These are phyloP conservation scores for Saturnispora zaruensis DNA, from an alignment of 805 yeast genomes.

Conservation along the genomic window DNA sequence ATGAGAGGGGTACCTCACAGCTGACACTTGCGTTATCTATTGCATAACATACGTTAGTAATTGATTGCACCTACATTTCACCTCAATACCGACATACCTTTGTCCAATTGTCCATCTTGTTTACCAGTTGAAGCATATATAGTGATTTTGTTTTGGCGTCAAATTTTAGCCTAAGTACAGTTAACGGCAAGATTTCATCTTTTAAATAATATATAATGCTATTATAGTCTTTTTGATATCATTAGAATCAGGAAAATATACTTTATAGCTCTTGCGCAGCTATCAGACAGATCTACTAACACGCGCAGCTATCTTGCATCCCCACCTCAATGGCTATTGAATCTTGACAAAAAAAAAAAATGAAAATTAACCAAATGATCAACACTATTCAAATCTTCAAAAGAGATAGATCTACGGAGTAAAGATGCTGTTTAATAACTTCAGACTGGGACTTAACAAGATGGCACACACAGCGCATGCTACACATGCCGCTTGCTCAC, in stretches of 20 bases:
- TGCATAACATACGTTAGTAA: background rate
- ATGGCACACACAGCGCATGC: constrained; percentile 11
- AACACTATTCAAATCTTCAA: background rate
- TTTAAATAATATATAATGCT: background rate
- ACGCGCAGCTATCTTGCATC: background rate
- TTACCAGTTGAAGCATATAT: background rate
- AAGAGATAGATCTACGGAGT: background rate
- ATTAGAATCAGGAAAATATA: background rate
- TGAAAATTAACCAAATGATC: background rate
- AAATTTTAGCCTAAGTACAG: background rate
- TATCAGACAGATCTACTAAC: background rate
- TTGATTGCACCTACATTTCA: too few species aligned
- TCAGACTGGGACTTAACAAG: constrained; percentile 22
- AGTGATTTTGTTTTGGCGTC: background rate
- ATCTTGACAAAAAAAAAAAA: background rate
- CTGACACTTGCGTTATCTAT: constrained; percentile 6
- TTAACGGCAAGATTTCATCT: background rate
- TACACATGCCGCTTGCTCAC: constrained; percentile 8
- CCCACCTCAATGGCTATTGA: background rate
- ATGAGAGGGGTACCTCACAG: constrained; percentile 19
- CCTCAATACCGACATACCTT: constrained; percentile 1
- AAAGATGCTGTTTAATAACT: constrained; percentile 20
- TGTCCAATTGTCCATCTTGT: constrained; percentile 11
- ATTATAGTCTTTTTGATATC: background rate
- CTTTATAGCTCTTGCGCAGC: background rate